phyloP scores from a whole-genome alignment of 192 early-diverging fungal species.

The Oehlia diaphana region DNA sequence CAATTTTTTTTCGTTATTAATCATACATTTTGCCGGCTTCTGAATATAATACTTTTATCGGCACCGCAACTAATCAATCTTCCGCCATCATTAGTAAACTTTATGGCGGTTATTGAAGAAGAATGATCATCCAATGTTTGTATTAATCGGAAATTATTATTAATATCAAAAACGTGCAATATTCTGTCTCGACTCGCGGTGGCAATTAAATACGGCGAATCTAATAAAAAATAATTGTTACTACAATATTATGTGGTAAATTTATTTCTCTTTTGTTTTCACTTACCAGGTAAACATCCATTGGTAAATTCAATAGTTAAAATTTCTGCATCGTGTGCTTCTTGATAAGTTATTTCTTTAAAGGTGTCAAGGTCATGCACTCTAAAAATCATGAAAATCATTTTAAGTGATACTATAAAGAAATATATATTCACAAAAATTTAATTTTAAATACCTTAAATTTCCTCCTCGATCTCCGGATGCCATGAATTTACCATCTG shows the following conservation, averaged over 20 bases:
- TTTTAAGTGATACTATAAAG: too few species aligned
- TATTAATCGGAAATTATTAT: slow-evolving; percentile 56
- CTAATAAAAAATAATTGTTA: slow-evolving; percentile 14
- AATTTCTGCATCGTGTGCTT: slow-evolving; percentile 81
- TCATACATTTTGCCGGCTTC: slow-evolving; percentile 40
- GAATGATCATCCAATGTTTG: slow-evolving; percentile 86
- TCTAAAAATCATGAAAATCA: slow-evolving; percentile 31
- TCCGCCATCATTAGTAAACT: slow-evolving; percentile 63
- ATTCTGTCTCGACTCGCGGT: slow-evolving; percentile 77
- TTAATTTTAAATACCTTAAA: slow-evolving; percentile 44
- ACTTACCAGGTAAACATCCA: slow-evolving; percentile 24
- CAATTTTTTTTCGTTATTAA: neutral
- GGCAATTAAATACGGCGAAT: slow-evolving; percentile 56
- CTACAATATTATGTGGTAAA: neutral
- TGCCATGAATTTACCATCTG: slow-evolving; percentile 65
- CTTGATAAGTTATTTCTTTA: slow-evolving; percentile 61
- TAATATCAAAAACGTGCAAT: slow-evolving; percentile 74
- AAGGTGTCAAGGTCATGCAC: slow-evolving; percentile 63
- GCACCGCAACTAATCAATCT: slow-evolving; percentile 77
- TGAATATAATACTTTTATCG: slow-evolving; percentile 81
- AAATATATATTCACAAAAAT: neutral
- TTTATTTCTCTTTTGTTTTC: too few species aligned
- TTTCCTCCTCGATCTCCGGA: slow-evolving; percentile 75
- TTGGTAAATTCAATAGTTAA: slow-evolving; percentile 73
- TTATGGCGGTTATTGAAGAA: slow-evolving; percentile 74